Base-by-base conservation (phyloP, 352 stramenopile genomes). In the Blastocystis sp. region DNA sequence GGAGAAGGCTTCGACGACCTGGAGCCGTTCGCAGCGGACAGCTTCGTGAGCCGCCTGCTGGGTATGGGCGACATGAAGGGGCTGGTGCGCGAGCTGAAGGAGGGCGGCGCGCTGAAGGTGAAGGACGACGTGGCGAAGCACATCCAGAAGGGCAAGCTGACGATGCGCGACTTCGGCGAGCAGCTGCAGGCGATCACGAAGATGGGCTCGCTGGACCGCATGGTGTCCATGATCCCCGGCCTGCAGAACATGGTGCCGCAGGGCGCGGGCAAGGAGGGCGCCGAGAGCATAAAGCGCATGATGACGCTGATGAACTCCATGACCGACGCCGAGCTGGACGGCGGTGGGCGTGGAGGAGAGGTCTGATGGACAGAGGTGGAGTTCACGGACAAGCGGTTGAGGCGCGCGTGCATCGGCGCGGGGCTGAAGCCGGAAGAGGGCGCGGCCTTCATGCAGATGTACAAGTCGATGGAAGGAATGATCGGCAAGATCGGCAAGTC, bases 231-330 rank as follows among this genome's bases (percentile, higher is more conserved):
- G 95, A 98, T 99, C 45, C 96, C 96, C 3, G 96, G 96, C 19
- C 57, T 91, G 24, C 43, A 89, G n/a, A 65, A 80, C 28, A 89
- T 91, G 82, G n/a, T 90, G 38, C 84, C 59, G 21, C 66, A 94
- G 89, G 94, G 94, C 68, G 93, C 94, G 4, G 95, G 97, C 78
- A 93, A 98, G 70, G 94, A 98, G 90, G 93, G 92, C 11, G 96
- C 92, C 3, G 95, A 95, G 89, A 92, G 94, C 21, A 92, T 99
- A 48, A 96, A 97, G 69, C 95, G 95, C 64, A 99, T 98, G 91
- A 93, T 99, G 89, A 98, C 96, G 92, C 98, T 99, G 92, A 98
- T 99, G 95, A 97, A 99, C 90, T 97, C 92, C 87, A 99, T 99
- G 97, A 98, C 94, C 3, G 94, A 97, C 84, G 94, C 94, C 0